Percentiles rank a stretch among this genome's conserved stretches.
Conservation (phyloP, 108 stramenopile species). For the Cyclotella sp. region DNA sequence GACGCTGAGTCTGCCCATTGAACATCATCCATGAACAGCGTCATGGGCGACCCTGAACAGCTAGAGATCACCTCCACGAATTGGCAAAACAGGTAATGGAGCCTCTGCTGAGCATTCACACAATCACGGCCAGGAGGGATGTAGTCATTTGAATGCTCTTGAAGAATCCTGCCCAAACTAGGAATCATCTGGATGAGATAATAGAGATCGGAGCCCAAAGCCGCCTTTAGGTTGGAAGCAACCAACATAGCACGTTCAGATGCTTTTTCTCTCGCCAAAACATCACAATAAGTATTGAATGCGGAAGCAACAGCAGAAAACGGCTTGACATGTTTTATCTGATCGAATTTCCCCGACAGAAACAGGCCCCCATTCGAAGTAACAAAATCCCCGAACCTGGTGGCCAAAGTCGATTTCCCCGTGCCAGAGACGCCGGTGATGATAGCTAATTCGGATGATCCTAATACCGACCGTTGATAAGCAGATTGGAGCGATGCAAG, state of each 20-base stretch:
- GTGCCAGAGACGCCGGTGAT: slow-evolving; percentile 30
- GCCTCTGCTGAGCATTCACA: slow-evolving; percentile 31
- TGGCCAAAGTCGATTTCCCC: slow-evolving; percentile 15
- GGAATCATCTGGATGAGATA: slow-evolving; percentile 35
- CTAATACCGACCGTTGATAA: slow-evolving; percentile 7
- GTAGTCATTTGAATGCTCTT: background rate
- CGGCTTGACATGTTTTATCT: slow-evolving; percentile 11
- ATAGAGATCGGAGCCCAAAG: slow-evolving; percentile 6
- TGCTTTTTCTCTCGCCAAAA: background rate
- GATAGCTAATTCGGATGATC: slow-evolving; percentile 20
- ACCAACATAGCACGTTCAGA: slow-evolving; percentile 1
- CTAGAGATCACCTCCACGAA: slow-evolving; percentile 40
- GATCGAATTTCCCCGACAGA: slow-evolving; percentile 32
- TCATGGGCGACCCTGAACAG: slow-evolving; percentile 20
- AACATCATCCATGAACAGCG: slow-evolving; percentile 43
- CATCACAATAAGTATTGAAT: slow-evolving; percentile 15
- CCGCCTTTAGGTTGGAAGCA: slow-evolving; percentile 1
- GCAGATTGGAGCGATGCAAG: background rate
- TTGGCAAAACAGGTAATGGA: slow-evolving; percentile 33
- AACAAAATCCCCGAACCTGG: background rate
- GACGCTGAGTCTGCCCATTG: slow-evolving; percentile 38
- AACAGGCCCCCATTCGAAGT: slow-evolving; percentile 11
- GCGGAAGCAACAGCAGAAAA: slow-evolving; percentile 20
- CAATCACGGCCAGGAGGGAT: slow-evolving; percentile 6
- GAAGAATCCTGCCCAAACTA: slow-evolving; percentile 9